phyloP scores from a whole-genome alignment of 2,329 filamentous ascomycete genomes.

The Arthrobotrys iridis region DNA sequence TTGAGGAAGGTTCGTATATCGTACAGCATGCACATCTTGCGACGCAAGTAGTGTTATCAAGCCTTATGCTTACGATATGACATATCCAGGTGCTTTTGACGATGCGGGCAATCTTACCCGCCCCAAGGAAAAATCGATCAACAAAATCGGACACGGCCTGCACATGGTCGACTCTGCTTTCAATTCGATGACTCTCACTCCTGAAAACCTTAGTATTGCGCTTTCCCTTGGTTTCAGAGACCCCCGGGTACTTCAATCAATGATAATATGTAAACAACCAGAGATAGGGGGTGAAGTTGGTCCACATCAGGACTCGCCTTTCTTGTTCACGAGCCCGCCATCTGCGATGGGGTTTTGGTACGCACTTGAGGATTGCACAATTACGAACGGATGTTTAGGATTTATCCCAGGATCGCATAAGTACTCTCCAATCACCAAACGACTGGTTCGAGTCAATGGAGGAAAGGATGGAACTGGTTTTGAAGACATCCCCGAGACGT shows the following conservation, averaged over 20 bases:
- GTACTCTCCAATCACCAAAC: slow-evolving; percentile 74
- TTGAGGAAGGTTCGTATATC: slow-evolving; percentile 74
- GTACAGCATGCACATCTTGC: not conserved
- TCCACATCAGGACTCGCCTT: slow-evolving; percentile 90
- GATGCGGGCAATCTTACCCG: slow-evolving; percentile 72
- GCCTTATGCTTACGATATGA: too few relatives aligned
- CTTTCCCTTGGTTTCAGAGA: slow-evolving; percentile 77
- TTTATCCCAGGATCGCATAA: slow-evolving; percentile 85
- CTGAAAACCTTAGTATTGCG: slow-evolving; percentile 72
- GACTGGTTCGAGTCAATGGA: slow-evolving; percentile 75
- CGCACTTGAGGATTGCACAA: slow-evolving; percentile 88
- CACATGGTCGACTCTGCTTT: slow-evolving; percentile 76
- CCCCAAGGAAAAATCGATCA: slow-evolving; percentile 85
- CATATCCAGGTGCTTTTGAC: slow-evolving; percentile 77
- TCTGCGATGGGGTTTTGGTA: slow-evolving; percentile 97
- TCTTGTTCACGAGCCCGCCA: slow-evolving; percentile 88
- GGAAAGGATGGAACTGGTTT: slow-evolving; percentile 72
- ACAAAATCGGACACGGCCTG: slow-evolving; percentile 85
- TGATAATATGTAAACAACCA: slow-evolving; percentile 98
- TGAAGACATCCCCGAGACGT: slow-evolving; percentile 71
- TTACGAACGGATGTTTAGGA: slow-evolving; percentile 85
- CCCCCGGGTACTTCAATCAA: slow-evolving; percentile 84
- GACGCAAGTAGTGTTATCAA: not conserved
- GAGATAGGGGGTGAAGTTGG: slow-evolving; percentile 93
- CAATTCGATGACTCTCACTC: slow-evolving; percentile 66